Base-by-base conservation (phyloP, 2,329 filamentous ascomycete genomes). In the Alternaria tenuissima region DNA sequence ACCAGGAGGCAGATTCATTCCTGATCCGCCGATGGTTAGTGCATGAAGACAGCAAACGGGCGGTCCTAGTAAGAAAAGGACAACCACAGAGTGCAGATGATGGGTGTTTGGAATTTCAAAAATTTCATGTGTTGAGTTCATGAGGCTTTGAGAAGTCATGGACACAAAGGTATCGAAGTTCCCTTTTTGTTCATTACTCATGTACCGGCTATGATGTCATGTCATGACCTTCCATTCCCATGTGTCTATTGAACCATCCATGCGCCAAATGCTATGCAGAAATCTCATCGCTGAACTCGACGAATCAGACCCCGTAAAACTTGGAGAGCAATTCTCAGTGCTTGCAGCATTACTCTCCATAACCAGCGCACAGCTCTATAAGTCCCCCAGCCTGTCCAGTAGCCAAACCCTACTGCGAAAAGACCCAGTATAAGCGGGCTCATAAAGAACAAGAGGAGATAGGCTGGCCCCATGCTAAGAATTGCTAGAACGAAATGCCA, bases 401-500 rank as follows among this genome's bases (percentile, higher is more conserved):
- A 49, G 32, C 46, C 32, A 16, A 49, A 32, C 30, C 30, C 20
- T 8, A 49, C 14, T 38, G 30, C 20, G 5, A 24, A 24, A 3
- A 58, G 55, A 28, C 32, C 48, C 18, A 60, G 14, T 11, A 51
- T 20, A 11, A 57, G 6, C 7, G 47, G 51, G 7, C 22, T 20
- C 18, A 54, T 20, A 7, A 58, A 7, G 24, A 57, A 47, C 18
- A 57, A 34, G 24, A 53, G 41, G 4, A 53, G 9, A n/a, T 57
- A 57, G 9, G 48, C 55, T 30, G 55, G 55, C 5, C 55, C 55
- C 49, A 58, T 58, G 32, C 43, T 26, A 22, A 32, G 24, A n/a
- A 58, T 46, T 5, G 48, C 48, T n/a, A 30, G 20, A 8, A 54
- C 24, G 18, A 14, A 16, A 28, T 58, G 18, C 18, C 42, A 32